Evolutionary conservation across 805 yeast species (phyloP).

Genomic region (Saccharomycopsis javanensis): DNA sequence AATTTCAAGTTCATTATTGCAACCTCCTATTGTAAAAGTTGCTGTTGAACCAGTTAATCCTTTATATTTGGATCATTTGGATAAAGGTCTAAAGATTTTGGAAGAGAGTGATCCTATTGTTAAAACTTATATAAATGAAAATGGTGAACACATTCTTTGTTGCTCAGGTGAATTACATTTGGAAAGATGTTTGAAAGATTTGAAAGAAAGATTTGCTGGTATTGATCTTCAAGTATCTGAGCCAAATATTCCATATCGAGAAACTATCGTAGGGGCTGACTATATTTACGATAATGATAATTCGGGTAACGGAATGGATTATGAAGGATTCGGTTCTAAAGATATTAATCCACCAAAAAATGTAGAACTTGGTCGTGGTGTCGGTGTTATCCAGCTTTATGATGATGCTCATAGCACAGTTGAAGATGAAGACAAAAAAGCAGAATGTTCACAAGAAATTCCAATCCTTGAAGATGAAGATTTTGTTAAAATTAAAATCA

Average conservation of each 20-base stretch:
- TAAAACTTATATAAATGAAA: constrained; percentile 72
- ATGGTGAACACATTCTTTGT: constrained; percentile 87
- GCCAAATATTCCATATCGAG: constrained; percentile 92
- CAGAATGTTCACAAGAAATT: neutral
- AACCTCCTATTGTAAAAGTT: constrained; percentile 89
- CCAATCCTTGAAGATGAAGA: neutral
- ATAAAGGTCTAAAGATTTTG: constrained; percentile 65
- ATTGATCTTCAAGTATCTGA: constrained; percentile 78
- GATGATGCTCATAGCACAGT: constrained; percentile 22
- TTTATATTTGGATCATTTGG: constrained; percentile 63
- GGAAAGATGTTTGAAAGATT: constrained; percentile 87
- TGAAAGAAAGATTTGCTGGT: constrained; percentile 85
- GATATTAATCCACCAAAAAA: constrained; percentile 44
- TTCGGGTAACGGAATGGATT: neutral
- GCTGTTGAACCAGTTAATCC: constrained; percentile 95
- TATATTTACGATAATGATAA: neutral
- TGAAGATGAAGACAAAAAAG: constrained; percentile 28
- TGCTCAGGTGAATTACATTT: constrained; percentile 96
- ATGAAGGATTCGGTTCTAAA: constrained; percentile 8
- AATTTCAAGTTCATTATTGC: constrained; percentile 42
- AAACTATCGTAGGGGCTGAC: constrained; percentile 41
- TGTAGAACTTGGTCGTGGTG: constrained; percentile 36
- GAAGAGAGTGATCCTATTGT: constrained; percentile 94
- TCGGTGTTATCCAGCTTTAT: constrained; percentile 30
- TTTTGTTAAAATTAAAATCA: constrained; percentile 29